Evolutionary conservation across 495 filamentous ascomycete genomes (phyloP).

Genomic region (Sphaerosporella brunnea): DNA sequence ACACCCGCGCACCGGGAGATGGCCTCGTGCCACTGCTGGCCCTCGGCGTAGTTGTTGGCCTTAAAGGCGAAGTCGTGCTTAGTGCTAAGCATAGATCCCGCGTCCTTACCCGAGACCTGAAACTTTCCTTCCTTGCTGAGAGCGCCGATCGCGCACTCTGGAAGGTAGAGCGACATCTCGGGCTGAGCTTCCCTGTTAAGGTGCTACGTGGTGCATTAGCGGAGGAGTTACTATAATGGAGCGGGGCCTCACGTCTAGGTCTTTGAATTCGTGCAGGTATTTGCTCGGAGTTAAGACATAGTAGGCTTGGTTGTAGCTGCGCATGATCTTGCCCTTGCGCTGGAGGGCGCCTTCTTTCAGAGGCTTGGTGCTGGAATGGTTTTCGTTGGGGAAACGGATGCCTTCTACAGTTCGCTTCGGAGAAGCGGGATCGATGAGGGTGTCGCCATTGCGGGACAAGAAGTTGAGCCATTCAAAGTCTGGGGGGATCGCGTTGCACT

Average conservation of each 20-base stretch:
- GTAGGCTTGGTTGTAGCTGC: slow-evolving; percentile 57
- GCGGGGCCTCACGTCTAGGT: slow-evolving; percentile 41
- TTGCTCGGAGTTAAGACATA: slow-evolving; percentile 75
- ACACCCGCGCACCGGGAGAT: slow-evolving; percentile 7
- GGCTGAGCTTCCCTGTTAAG: slow-evolving; percentile 61
- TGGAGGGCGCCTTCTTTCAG: slow-evolving; percentile 76
- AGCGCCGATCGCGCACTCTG: slow-evolving; percentile 66
- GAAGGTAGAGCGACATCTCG: slow-evolving; percentile 77
- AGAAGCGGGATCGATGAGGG: slow-evolving; percentile 63
- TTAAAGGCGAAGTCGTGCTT: slow-evolving; percentile 50
- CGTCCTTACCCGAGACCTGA: slow-evolving; percentile 86
- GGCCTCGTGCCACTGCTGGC: slow-evolving; percentile 17
- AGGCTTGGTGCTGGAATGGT: slow-evolving; percentile 60
- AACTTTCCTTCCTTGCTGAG: slow-evolving; percentile 51
- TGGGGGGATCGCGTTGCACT: slow-evolving; percentile 38
- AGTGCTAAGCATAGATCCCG: slow-evolving; percentile 39
- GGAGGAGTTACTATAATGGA: not conserved
- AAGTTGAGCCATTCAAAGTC: slow-evolving; percentile 91
- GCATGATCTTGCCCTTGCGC: slow-evolving; percentile 62
- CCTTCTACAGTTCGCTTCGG: slow-evolving; percentile 51
- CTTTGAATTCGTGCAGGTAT: slow-evolving; percentile 91
- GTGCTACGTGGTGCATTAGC: slow-evolving; percentile 29
- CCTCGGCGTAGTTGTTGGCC: slow-evolving; percentile 14
- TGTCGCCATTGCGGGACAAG: slow-evolving; percentile 42
- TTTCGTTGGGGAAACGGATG: slow-evolving; percentile 73